Evolutionary conservation across 2,329 filamentous ascomycete genomes (phyloP), one percentile per base, ranked within the genome.

Genomic region (Aspergillus carbonarius): DNA sequence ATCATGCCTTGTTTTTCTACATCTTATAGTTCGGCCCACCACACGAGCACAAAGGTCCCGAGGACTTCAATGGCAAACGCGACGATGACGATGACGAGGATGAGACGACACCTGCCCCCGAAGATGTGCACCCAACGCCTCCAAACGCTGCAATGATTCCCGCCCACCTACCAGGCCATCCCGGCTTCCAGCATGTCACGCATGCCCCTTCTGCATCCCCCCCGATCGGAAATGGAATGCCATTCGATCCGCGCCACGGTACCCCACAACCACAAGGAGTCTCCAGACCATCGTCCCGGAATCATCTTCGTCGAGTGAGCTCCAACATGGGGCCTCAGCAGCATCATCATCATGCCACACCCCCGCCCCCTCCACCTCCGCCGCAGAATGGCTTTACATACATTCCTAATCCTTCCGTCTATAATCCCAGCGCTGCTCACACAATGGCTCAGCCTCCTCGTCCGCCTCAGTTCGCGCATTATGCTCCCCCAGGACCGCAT

Each of bases 1-100:
- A 50, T 69, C 70, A 52, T 72, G 49, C 49, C 54, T 32, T 44
- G 8, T 17, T 12, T 42, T 42, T 42, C 18, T 3, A 2, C 9
- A 13, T 44, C 44, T 74, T 50, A n/a, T 54, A 97, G 92, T 96
- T 96, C 81, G 92, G 92, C 69, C 89, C 87, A 59, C 89, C 93
- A 46, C 96, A 95, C 76, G 95, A 99, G 76, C 93, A 98, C 79
- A 99, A 98, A 79, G 93, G 93, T 2, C 95, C 95, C 0, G 84
- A 85, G 55, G 95, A 99, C 76, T 99, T 96, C 77, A 90, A 89
- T 71, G 92, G 92, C 64, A 89, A 89, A 75, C 82, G 82, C 60
- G 81, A 80, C 58, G 89, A 90, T 65, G 91, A 95, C 54, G 93
- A 97, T 13, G 90, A 97, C 15, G 90, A 92, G 55, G 87, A 88